Percentiles rank a stretch among this genome's conserved stretches.
Conservation (phyloP, 257 asterid genomes). For the Solanum megistacrolobum region DNA sequence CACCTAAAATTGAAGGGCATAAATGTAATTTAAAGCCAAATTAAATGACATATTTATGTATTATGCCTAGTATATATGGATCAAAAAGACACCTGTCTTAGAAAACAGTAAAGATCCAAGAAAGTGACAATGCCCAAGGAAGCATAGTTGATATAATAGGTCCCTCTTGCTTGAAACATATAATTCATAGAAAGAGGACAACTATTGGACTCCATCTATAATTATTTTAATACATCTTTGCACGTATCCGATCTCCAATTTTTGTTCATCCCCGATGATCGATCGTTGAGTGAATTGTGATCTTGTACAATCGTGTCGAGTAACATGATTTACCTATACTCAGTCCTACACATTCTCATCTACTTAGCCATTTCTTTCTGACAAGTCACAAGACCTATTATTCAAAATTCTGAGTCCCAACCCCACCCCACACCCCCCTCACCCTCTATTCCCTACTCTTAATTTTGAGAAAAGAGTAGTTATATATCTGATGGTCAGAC, state of each 20-base stretch:
- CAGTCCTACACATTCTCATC: background rate
- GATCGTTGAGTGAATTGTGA: no score
- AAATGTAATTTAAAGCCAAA: no score
- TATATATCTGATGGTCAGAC: no score
- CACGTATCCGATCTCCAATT: no score
- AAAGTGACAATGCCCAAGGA: background rate
- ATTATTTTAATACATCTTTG: background rate
- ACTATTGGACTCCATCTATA: background rate
- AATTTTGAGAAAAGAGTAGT: no score
- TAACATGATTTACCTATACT: background rate
- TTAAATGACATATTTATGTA: no score
- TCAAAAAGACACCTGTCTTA: background rate
- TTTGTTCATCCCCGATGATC: no score
- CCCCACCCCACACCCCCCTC: no score
- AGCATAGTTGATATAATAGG: background rate
- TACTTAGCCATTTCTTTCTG: background rate
- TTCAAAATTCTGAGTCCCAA: no score
- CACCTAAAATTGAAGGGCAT: no score
- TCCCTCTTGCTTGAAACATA: background rate
- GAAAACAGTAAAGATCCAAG: background rate
- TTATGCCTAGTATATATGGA: background rate
- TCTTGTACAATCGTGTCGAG: no score
- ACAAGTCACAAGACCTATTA: background rate
- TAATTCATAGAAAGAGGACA: background rate
- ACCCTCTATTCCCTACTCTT: no score